Base-by-base conservation (phyloP, 352 stramenopile genomes). In the Ophiocytium majus region DNA sequence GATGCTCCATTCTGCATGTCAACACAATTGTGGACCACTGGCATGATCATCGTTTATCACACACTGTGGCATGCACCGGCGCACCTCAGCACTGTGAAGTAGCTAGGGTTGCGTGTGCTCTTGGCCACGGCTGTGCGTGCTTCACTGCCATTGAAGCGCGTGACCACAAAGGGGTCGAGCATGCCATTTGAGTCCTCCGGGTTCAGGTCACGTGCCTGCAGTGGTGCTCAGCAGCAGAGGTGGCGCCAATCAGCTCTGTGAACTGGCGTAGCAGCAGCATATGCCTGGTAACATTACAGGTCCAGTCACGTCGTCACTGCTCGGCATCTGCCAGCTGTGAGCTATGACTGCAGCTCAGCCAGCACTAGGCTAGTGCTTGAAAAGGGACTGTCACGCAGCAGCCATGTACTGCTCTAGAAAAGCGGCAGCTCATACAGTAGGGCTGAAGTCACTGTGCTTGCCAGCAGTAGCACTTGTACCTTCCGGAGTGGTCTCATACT, bases 181-280 rank as follows among this genome's bases (percentile, higher is more conserved):
- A 78, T 5, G 17, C 66, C 66, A 78, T 78, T 78, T 5, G 66
- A 5, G 35, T 78, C 66, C 32, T 35, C 32, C 10, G 66, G 66
- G 66, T 78, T 78, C 5, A 78, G 66, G 66, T 78, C 66, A 78
- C 66, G 66, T 5, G 66, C 66, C 66, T 78, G 32, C 5, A 17
- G 14, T 5, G 43, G 43, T 57, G 14, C 43, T 5, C 43, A 57
- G 14, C 43, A 57, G 14, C 43, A 57, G 43, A 14, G 43, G 5
- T 14, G 5, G 5, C 5, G 5, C 5, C 43, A 14, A 57, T 57
- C 5, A 57, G 14, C 14, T 57, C 5, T 57, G 43, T 14, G 43
- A 14, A 57, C 5, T 57, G n/a, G n/a, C n/a, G n/a, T n/a, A n/a
- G n/a, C n/a, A n/a, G n/a, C n/a, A n/a, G n/a, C n/a, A n/a, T n/a